Base-by-base conservation (phyloP, 495 filamentous ascomycete genomes). In the Podospora conica region DNA sequence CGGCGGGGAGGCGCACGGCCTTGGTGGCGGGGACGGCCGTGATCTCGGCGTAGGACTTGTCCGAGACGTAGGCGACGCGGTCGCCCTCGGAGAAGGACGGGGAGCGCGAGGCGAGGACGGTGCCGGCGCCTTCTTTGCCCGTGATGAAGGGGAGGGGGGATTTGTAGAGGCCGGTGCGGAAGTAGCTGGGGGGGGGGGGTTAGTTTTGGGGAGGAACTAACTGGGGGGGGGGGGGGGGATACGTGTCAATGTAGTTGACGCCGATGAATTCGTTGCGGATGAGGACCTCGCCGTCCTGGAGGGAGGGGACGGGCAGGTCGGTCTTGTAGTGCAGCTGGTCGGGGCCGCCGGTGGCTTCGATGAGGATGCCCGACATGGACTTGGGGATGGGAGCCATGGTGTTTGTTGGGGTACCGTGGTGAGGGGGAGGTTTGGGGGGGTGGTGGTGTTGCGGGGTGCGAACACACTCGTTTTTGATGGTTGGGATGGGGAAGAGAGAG, bases 191-290 rank as follows among this genome's bases (percentile, higher is more conserved):
- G 20, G 20, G 28, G 20, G 61, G 22, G 31, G 33, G 54, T 67
- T 69, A 74, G 69, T 80, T 77, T 22, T 55, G 24, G 11, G 25
- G 22, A 10, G n/a, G n/a, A n/a, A n/a, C n/a, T n/a, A n/a, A n/a
- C 7, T 40, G 29, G 18, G 21, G 21, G 28, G 1, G 2, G n/a
- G 18, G 61, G 64, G 57, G 57, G 54, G 65, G 79, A 63, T 79
- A 88, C 84, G 83, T 91, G 72, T 91, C 89, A 74, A 97, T 96
- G 78, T 87, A 98, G 77, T 98, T 97, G 62, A 98, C 80, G 20
- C 94, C 94, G 55, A 91, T 84, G 58, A 86, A 90, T 63, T 91
- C 86, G 74, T 97, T 97, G 77, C 91, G 90, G 57, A 98, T 85
- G 3, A 98, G 84, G 28, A 97, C 66, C 65, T 97, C 82, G 57